Conservation (phyloP, 1,284 basidiomycete species). For the Cutaneotrichosporon cutaneum region DNA sequence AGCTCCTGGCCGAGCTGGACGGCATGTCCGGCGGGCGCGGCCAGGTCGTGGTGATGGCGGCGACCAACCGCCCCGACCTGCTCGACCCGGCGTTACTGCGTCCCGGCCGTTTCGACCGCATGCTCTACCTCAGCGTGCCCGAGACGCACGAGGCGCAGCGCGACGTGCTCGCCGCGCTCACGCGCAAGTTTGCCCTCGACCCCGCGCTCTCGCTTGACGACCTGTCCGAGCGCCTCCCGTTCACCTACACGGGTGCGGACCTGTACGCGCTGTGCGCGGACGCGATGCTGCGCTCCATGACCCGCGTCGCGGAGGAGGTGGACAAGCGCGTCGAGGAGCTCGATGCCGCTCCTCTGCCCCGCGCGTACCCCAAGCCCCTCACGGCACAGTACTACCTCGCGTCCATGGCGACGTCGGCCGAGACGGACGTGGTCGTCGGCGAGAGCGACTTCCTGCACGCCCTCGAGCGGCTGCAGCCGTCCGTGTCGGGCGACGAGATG, state of each 20-base stretch:
- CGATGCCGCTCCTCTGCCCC: slow-evolving; percentile 24
- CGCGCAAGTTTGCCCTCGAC: slow-evolving; percentile 85
- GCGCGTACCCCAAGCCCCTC: slow-evolving; percentile 68
- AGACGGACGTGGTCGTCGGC: slow-evolving; percentile 72
- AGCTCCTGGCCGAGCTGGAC: slow-evolving; percentile 92
- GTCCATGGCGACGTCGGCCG: slow-evolving; percentile 71
- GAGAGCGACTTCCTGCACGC: slow-evolving; percentile 74
- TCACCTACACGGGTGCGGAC: slow-evolving; percentile 95
- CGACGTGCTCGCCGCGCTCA: slow-evolving; percentile 85
- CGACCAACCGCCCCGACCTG: slow-evolving; percentile 94
- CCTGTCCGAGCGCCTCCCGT: slow-evolving; percentile 76
- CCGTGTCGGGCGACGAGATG: slow-evolving; percentile 86
- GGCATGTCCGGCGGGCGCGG: slow-evolving; percentile 69
- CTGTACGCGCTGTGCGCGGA: slow-evolving; percentile 98
- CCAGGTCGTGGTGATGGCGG: slow-evolving; percentile 90
- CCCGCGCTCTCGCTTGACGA: slow-evolving; percentile 64
- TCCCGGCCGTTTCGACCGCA: slow-evolving; percentile 93
- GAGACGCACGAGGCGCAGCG: slow-evolving; percentile 82
- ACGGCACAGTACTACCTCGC: slow-evolving; percentile 91
- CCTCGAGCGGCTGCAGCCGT: slow-evolving; percentile 73
- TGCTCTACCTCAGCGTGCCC: slow-evolving; percentile 95
- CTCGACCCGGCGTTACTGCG: slow-evolving; percentile 89
- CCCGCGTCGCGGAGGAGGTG: slow-evolving; percentile 75
- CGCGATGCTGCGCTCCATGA: slow-evolving; percentile 93
- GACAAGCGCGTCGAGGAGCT: slow-evolving; percentile 67